phyloP scores from a whole-genome alignment of 768 basidiomycete species.

The Mycena vitilis region DNA sequence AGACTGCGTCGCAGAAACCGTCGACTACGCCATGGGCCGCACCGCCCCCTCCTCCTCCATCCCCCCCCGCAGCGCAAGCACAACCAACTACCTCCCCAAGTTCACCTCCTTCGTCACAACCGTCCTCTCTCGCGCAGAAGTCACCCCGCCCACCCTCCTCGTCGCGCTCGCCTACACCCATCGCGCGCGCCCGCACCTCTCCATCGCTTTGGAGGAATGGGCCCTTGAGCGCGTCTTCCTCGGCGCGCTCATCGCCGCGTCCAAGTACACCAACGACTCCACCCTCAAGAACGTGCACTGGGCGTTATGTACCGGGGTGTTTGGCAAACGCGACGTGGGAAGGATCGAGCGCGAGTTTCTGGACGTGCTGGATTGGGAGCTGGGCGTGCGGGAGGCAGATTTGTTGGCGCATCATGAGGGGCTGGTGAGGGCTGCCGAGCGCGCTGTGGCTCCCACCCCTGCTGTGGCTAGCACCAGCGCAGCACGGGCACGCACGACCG shows the following conservation, averaged over 20 bases:
- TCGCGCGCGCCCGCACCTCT: slow-evolving; percentile 27
- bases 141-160: slow-evolving; percentile 22
- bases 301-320: slow-evolving; percentile 25
- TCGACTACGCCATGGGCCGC: slow-evolving; percentile 24
- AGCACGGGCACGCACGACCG: too few relatives aligned
- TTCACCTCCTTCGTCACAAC: slow-evolving; percentile 21
- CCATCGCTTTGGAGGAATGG: slow-evolving; percentile 25
- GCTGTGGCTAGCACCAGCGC: too few relatives aligned
- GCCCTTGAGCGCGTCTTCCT: slow-evolving; percentile 30
- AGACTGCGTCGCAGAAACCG: slow-evolving; percentile 27
- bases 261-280: slow-evolving; percentile 29
- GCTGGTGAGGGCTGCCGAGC: not conserved
- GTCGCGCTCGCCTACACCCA: slow-evolving; percentile 16
- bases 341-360: slow-evolving; percentile 30
- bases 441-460: too few relatives aligned
- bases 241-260: slow-evolving; percentile 26
- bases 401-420: slow-evolving; percentile 20
- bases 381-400: slow-evolving; percentile 17
- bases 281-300: slow-evolving; percentile 31
- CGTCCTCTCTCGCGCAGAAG: slow-evolving; percentile 28
- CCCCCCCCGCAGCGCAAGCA: too few relatives aligned
- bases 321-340: slow-evolving; percentile 24
- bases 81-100: not conserved
- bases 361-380: slow-evolving; percentile 30
- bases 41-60: not conserved